Base-by-base conservation (phyloP, 2,329 filamentous ascomycete genomes). In the Talaromyces sp. region DNA sequence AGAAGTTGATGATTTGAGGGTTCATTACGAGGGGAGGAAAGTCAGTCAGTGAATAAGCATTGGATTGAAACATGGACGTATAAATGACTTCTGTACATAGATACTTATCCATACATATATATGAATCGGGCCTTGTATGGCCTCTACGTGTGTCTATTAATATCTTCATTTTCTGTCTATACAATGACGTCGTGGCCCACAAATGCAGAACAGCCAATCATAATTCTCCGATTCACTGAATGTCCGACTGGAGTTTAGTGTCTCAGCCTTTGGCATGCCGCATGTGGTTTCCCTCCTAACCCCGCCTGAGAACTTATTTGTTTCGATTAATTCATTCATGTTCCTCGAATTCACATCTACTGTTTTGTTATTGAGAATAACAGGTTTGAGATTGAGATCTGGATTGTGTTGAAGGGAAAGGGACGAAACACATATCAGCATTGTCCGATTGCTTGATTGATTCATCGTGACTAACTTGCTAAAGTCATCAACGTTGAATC, bases 1-100 rank as follows among this genome's bases (percentile, higher is more conserved):
- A 67, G 89, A 93, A 67, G 88, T 93, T 39, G 88, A 93, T 72
- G 87, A 74, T 59, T 67, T 75, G 40, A 69, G 74, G 17, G 73
- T 71, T 2, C 72, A 71, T 39, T 75, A 75, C 60, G 70, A 74
- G 57, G 69, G 60, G 53, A 68, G 69, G 28, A 68, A 67, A 56
- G 61, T 63, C 43, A 69, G 66, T 56, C 64, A 69, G 33, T 69
- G 52, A n/a, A n/a, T n/a, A n/a, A n/a, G n/a, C n/a, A n/a, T n/a
- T n/a, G n/a, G n/a, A 63, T n/a, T 33, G 25, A 7, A 8, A 28
- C 28, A 33, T 33, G 28, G 11, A 21, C 45, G 45, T 48, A 35
- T 31, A 28, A 31, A 46, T 33, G 17, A 35, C n/a, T 5, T 3
- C 10, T 48, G 45, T 48, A 48, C 28, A 48, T 48, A 48, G 9